These are phyloP conservation scores for Heteromeles arbutifolia DNA, from an alignment of 306 rosid species.

Conservation along the genomic window DNA sequence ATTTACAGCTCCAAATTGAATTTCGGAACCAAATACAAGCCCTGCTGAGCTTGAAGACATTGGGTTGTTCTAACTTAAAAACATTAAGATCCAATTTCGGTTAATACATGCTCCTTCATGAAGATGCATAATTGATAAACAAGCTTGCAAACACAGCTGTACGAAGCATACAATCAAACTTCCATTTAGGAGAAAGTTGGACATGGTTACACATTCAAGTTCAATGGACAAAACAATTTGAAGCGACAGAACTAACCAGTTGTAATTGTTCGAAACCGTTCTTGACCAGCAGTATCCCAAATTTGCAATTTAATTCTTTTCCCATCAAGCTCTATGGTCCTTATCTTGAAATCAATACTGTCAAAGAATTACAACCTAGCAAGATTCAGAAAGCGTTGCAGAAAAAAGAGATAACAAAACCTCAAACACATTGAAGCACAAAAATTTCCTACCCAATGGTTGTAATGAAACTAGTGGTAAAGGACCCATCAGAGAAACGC, in stretches of 20 bases:
- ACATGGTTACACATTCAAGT: not conserved
- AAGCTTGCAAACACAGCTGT: not conserved
- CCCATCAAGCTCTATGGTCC: slow-evolving; percentile 93
- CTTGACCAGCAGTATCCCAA: slow-evolving; percentile 99
- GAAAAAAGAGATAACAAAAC: slow-evolving; percentile 1
- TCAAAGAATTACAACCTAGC: slow-evolving; percentile 21
- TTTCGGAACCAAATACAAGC: not conserved
- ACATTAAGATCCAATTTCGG: not conserved
- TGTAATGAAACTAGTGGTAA: slow-evolving; percentile 91
- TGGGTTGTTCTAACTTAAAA: not conserved
- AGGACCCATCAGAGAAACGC: slow-evolving; percentile 97
- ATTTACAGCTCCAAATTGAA: not conserved
- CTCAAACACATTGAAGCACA: not conserved
- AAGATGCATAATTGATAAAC: not conserved
- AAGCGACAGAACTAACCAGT: slow-evolving; percentile 58
- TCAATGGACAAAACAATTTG: not conserved
- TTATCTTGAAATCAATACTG: slow-evolving; percentile 95
- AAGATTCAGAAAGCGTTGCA: slow-evolving; percentile 19
- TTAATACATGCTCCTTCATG: not conserved
- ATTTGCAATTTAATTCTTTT: slow-evolving; percentile 92
- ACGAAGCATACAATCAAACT: not conserved
- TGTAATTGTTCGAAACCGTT: slow-evolving; percentile 87
- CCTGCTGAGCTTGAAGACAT: not conserved
- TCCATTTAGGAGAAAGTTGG: not conserved
- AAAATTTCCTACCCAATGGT: slow-evolving; percentile 69